Evolutionary conservation across 1,284 basidiomycete genomes (phyloP).

Genomic region (Ustilago sp.): DNA sequence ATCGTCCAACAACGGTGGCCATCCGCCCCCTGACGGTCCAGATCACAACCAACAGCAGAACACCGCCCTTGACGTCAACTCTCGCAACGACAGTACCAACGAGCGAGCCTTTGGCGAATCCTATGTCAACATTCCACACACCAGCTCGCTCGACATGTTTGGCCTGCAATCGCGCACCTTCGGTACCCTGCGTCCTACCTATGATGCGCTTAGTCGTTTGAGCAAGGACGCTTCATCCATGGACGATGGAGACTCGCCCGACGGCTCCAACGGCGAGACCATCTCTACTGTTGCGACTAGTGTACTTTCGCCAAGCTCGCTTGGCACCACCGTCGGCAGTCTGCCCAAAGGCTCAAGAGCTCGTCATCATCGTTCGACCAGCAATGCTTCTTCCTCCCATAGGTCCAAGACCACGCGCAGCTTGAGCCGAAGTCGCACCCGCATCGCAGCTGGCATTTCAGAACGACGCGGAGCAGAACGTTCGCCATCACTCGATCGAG

Average conservation of each 20-base stretch:
- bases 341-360: conserved; percentile 29
- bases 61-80: background rate
- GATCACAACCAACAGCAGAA: conserved; percentile 13
- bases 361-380: conserved; percentile 42
- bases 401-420: conserved; percentile 45
- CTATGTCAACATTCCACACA: conserved; percentile 51
- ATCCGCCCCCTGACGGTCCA: conserved; percentile 7
- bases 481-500: conserved; percentile 48
- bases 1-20: conserved; percentile 17
- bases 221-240: conserved; percentile 47
- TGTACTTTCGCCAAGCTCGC: conserved; percentile 48
- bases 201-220: conserved; percentile 34
- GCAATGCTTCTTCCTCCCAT: conserved; percentile 43
- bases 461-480: conserved; percentile 42
- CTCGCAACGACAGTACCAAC: conserved; percentile 5
- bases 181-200: conserved; percentile 21
- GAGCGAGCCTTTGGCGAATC: conserved; percentile 39
- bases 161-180: conserved; percentile 35
- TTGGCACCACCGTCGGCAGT: conserved; percentile 41
- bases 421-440: conserved; percentile 39
- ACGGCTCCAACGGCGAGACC: conserved; percentile 53
- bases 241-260: conserved; percentile 54
- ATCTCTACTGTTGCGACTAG: conserved; percentile 53
- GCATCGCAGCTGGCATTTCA: conserved; percentile 25
- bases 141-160: conserved; percentile 38